phyloP scores from a whole-genome alignment of 306 rosid genomes.

The Glycine soja region DNA sequence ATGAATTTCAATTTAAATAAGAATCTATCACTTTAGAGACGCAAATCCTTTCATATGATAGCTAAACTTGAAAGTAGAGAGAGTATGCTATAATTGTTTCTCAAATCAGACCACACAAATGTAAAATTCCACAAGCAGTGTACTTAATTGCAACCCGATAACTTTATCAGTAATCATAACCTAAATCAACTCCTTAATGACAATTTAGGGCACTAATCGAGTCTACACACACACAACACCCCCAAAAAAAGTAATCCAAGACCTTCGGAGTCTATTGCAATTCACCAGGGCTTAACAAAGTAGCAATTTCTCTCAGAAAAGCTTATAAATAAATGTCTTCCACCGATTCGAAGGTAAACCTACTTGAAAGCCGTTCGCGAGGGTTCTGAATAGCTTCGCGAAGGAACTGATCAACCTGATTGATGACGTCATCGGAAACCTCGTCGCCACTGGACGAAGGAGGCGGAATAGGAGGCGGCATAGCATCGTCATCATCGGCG shows the following conservation, averaged over 20 bases:
- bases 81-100: not conserved
- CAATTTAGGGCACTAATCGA: too few relatives aligned
- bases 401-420: constrained; percentile 90
- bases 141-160: not conserved
- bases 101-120: not conserved
- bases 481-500: constrained; percentile 27
- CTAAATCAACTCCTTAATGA: constrained; percentile 31
- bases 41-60: not conserved
- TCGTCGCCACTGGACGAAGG: constrained; percentile 51
- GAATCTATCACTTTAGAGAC: not conserved
- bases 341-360: constrained; percentile 30
- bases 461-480: constrained; percentile 28
- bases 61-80: constrained; percentile 3
- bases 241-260: too few relatives aligned
- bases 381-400: constrained; percentile 97
- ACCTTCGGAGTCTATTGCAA: too few relatives aligned
- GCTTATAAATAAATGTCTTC: not conserved
- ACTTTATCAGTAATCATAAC: not conserved
- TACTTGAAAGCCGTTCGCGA: constrained; percentile 91
- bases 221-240: too few relatives aligned
- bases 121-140: not conserved
- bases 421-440: constrained; percentile 60
- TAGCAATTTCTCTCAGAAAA: not conserved
- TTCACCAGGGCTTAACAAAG: not conserved
- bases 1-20: not conserved